Evolutionary conservation across 176 grass and related monocot species (phyloP).

Genomic region (Microstegium vimineum): DNA sequence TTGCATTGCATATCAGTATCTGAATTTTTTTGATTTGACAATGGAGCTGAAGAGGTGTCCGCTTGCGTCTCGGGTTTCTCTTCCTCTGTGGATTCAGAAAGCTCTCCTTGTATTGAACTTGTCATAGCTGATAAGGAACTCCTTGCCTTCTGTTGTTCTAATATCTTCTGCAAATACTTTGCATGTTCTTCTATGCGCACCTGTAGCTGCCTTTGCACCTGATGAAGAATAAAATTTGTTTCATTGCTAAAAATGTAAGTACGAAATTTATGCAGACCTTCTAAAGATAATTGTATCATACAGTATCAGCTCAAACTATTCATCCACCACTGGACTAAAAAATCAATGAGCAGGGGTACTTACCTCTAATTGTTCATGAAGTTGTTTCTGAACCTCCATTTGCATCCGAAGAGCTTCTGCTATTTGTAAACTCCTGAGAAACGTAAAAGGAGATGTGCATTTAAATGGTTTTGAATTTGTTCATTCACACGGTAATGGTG

Average conservation of each 20-base stretch:
- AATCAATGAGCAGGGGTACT: not conserved
- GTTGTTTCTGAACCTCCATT: constrained; percentile 91
- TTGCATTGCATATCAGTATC: constrained; percentile 26
- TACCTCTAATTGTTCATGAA: constrained; percentile 84
- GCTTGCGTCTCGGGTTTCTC: constrained; percentile 12
- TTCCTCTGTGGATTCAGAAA: not conserved
- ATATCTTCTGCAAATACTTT: constrained; percentile 78
- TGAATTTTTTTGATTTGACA: constrained; percentile 7
- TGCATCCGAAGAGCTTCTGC: constrained; percentile 76
- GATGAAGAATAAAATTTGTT: not conserved
- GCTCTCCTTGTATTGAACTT: too few species aligned
- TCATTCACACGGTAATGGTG: not conserved
- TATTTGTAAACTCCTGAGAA: constrained; percentile 50
- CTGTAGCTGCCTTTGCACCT: constrained; percentile 81
- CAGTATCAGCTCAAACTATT: not conserved
- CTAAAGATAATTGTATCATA: not conserved
- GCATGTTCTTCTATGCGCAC: constrained; percentile 79
- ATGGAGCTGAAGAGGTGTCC: not conserved
- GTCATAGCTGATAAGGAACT: too few species aligned
- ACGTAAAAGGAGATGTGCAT: not conserved
- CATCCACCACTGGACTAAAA: not conserved
- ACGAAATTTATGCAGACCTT: not conserved
- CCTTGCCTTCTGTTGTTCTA: too few species aligned
- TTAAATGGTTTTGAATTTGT: not conserved
- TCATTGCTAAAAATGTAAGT: not conserved